Conservation (phyloP, 2,329 filamentous ascomycete species). For the Botryotinia globosa region DNA sequence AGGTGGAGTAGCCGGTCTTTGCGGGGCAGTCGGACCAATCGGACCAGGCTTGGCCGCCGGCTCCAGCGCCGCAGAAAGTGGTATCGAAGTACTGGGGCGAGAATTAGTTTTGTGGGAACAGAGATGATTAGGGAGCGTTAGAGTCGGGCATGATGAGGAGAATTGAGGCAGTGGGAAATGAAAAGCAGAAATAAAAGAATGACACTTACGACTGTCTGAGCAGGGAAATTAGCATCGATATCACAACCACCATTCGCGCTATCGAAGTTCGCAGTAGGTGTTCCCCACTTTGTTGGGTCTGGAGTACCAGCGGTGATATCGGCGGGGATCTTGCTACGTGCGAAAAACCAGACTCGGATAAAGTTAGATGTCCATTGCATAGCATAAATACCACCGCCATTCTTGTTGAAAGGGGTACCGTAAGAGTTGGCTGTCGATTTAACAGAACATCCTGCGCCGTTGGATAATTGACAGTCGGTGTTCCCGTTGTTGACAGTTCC, state of each 20-base stretch:
- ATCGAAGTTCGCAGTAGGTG: conserved; percentile 60
- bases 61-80: conserved; percentile 85
- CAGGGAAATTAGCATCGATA: conserved; percentile 64
- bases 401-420: conserved; percentile 31
- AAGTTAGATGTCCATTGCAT: conserved; percentile 54
- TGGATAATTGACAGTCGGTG: conserved; percentile 39
- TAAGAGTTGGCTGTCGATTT: conserved; percentile 40
- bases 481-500: conserved; percentile 39
- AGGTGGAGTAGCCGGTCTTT: conserved; percentile 65
- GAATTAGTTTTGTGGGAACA: neutral
- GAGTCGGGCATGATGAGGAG: no score
- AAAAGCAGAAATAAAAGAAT: neutral
- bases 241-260: conserved; percentile 57
- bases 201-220: conserved; percentile 63
- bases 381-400: conserved; percentile 50
- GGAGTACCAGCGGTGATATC: conserved; percentile 59
- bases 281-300: conserved; percentile 64
- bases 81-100: conserved; percentile 58
- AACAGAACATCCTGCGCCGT: conserved; percentile 44
- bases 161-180: neutral
- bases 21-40: conserved; percentile 48
- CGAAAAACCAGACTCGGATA: conserved; percentile 52
- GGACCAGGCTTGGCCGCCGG: conserved; percentile 52
- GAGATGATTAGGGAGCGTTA: no score
- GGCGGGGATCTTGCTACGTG: conserved; percentile 70